Evolutionary conservation across 148 eudicot genomes (phyloP).

Genomic region (Diospyros lotus): DNA sequence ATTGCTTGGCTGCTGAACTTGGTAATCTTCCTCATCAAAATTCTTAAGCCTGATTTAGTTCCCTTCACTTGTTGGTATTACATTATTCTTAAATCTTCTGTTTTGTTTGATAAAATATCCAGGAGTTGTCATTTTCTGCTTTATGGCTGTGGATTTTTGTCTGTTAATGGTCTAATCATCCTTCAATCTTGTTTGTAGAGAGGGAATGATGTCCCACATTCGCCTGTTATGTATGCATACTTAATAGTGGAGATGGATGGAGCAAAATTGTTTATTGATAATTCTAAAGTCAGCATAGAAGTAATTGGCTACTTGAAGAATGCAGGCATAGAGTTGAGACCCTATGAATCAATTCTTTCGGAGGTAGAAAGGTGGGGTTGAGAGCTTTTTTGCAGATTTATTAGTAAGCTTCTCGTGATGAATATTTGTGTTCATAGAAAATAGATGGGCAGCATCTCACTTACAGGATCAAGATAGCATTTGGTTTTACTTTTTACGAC

Average conservation of each 20-base stretch:
- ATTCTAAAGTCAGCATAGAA: constrained; percentile 61
- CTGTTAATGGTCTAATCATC: constrained; percentile 12
- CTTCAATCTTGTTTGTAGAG: constrained; percentile 44
- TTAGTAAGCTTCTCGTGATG: no score
- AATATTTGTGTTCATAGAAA: no score
- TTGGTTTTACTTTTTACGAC: no score
- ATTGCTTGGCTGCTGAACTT: constrained; percentile 93
- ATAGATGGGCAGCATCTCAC: no score
- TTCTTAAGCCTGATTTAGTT: background rate
- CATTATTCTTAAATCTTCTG: background rate
- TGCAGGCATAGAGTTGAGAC: constrained; percentile 68
- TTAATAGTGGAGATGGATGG: constrained; percentile 69
- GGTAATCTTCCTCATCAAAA: constrained; percentile 37
- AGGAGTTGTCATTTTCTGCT: background rate
- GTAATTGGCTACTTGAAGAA: constrained; percentile 66
- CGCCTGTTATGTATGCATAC: constrained; percentile 93
- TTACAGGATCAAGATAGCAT: no score
- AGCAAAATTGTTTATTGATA: constrained; percentile 71
- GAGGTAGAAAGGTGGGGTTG: constrained; percentile 65
- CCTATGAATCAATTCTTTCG: constrained; percentile 78
- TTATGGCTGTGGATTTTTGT: background rate
- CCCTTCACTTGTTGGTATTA: background rate
- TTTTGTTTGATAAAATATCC: background rate
- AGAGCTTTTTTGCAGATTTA: background rate
- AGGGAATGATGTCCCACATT: constrained; percentile 90